Evolutionary conservation across 2,329 filamentous ascomycete genomes (phyloP), one percentile per base, ranked within the genome.

Genomic region (Daldinia sp.): DNA sequence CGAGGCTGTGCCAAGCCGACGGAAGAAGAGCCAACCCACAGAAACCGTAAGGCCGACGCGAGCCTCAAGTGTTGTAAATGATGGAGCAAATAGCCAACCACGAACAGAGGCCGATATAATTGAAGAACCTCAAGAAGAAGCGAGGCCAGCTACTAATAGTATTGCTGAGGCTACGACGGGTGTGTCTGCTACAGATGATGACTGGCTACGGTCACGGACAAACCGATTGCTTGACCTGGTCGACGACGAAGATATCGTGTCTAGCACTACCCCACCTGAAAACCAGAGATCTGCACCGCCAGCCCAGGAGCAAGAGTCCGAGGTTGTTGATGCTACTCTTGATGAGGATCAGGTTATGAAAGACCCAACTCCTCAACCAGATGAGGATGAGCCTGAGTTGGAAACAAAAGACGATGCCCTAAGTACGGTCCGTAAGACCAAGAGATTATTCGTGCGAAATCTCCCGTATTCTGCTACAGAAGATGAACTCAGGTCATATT

Each of bases 151-250:
- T 50, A 7, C 58, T 39, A 61, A 60, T 10, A 60, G 59, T 6
- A n/a, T 39, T 33, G 37, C 50, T 23, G 57, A 51, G 60, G 12
- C 26, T 6, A 41, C 53, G 23, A 26, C 41, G 30, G 55, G 56
- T 70, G 63, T 77, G 73, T 82, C 83, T 57, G 84, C 90, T 2
- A 90, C 91, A 23, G 94, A 98, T 81, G 89, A 91, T 68, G 94
- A 98, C 80, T 99, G 96, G 96, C 85, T 98, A 73, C 90, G 95
- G 65, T 95, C 92, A 70, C 89, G 92, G 73, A 98, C 94, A 13
- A 98, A 91, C 81, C 88, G 95, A 74, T 83, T 97, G 55, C 85
- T 98, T 57, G 96, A 95, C 78, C 84, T 98, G 30, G 85, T 94
- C 60, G 93, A 97, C 74, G 91, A 93, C 48, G 90, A 90, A 67